Evolutionary conservation across 768 basidiomycete genomes (phyloP).

Genomic region (Tulasnella sp.): DNA sequence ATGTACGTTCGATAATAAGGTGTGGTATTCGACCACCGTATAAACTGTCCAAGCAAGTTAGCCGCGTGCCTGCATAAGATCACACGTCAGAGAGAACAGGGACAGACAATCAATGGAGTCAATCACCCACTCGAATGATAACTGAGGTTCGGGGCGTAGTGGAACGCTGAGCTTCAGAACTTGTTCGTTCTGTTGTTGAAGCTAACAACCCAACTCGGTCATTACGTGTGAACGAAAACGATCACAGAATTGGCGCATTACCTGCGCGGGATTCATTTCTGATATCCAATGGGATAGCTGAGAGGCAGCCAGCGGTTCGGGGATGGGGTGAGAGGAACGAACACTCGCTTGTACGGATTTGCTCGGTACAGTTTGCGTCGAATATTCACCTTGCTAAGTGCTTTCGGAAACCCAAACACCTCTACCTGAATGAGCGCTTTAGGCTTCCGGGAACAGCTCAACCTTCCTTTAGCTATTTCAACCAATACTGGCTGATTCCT

Average conservation of each 20-base stretch:
- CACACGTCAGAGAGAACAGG: neutral
- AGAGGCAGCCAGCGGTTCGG: neutral
- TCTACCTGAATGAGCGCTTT: neutral
- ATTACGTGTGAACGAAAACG: neutral
- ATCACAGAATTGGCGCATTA: neutral
- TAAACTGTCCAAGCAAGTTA: slow-evolving; percentile 3
- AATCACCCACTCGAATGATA: neutral
- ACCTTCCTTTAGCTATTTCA: neutral
- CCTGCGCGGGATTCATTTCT: neutral
- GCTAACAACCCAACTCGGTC: neutral
- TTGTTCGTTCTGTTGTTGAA: neutral
- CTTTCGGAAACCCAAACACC: no score
- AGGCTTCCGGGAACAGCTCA: neutral
- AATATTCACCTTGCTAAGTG: no score
- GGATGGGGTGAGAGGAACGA: neutral
- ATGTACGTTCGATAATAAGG: slow-evolving; percentile 38
- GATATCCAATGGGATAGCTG: neutral
- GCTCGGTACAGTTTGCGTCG: no score
- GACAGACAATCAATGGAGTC: neutral
- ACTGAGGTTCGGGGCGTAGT: neutral
- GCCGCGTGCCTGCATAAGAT: slow-evolving; percentile 1
- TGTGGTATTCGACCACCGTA: slow-evolving; percentile 1
- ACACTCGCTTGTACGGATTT: neutral
- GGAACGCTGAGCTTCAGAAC: neutral
- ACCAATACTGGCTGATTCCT: neutral